Conservation (phyloP, 164 flowering plant genomes). For the Dillenia suffruticosa region DNA sequence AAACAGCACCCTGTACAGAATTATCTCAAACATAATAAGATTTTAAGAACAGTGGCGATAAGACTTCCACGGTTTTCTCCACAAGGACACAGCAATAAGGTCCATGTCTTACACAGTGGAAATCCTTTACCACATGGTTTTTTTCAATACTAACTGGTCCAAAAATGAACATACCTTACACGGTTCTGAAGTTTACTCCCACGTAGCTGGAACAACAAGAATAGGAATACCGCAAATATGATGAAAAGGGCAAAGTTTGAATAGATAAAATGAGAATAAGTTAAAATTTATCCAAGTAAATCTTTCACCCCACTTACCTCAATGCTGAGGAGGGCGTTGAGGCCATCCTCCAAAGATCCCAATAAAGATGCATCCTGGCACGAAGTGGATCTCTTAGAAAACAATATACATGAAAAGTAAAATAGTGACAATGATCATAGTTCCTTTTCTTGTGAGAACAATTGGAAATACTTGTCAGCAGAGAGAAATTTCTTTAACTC, state of each 20-base stretch:
- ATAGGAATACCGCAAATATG: background rate
- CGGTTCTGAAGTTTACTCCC: constrained; percentile 88
- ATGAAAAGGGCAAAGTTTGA: background rate
- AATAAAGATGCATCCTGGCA: constrained; percentile 74
- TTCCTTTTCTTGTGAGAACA: background rate
- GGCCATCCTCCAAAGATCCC: constrained; percentile 86
- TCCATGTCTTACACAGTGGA: no score
- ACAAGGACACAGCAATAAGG: no score
- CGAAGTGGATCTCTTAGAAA: background rate
- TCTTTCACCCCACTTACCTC: constrained; percentile 59
- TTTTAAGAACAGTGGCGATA: no score
- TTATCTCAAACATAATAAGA: no score
- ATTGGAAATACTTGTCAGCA: background rate
- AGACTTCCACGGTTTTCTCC: no score
- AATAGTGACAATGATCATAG: background rate
- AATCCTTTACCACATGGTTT: no score
- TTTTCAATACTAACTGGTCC: background rate
- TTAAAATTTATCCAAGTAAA: background rate
- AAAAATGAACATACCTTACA: constrained; percentile 49
- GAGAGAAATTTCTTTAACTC: constrained; percentile 13
- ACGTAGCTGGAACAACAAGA: constrained; percentile 60
- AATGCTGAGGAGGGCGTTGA: constrained; percentile 81
- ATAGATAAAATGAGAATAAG: background rate
- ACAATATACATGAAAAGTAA: background rate
- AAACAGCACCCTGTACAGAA: no score